Evolutionary conservation across 148 eudicot genomes (phyloP).

Genomic region (Amaranthus palmeri): DNA sequence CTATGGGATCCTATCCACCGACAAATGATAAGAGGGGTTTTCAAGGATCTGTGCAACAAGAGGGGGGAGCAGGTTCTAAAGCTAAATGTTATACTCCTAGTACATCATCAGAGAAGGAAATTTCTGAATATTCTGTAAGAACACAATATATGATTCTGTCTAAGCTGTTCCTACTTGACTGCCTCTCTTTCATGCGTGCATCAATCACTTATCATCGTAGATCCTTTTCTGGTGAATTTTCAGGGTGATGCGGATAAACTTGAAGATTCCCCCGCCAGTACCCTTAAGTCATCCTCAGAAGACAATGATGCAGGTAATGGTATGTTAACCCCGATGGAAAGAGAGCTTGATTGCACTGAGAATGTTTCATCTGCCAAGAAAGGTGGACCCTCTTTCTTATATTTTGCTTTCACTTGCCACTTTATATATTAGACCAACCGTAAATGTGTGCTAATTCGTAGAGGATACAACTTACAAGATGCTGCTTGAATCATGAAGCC

Average conservation of each 20-base stretch:
- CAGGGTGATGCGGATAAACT: conserved; percentile 43
- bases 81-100: conserved; percentile 27
- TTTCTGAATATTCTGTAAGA: conserved; percentile 34
- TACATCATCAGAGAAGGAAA: conserved; percentile 25
- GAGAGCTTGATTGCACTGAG: conserved; percentile 18
- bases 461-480: too few relatives aligned
- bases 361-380: conserved; percentile 26
- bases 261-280: conserved; percentile 26
- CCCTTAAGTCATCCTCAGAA: conserved; percentile 26
- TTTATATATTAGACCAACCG: not conserved
- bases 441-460: too few relatives aligned
- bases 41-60: conserved; percentile 24
- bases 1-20: conserved; percentile 14
- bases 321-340: conserved; percentile 17
- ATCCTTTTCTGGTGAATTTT: conserved; percentile 31
- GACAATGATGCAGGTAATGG: conserved; percentile 19
- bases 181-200: conserved; percentile 10
- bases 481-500: too few relatives aligned
- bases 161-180: not conserved
- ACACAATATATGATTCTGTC: conserved; percentile 36
- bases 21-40: conserved; percentile 20
- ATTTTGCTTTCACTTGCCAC: not conserved
- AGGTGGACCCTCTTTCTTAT: conserved; percentile 24
- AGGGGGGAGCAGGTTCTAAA: conserved; percentile 13
- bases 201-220: not conserved